These are phyloP conservation scores for Ceratocystiopsis sp. DNA, from an alignment of 2,329 filamentous ascomycete species.

Conservation along the genomic window DNA sequence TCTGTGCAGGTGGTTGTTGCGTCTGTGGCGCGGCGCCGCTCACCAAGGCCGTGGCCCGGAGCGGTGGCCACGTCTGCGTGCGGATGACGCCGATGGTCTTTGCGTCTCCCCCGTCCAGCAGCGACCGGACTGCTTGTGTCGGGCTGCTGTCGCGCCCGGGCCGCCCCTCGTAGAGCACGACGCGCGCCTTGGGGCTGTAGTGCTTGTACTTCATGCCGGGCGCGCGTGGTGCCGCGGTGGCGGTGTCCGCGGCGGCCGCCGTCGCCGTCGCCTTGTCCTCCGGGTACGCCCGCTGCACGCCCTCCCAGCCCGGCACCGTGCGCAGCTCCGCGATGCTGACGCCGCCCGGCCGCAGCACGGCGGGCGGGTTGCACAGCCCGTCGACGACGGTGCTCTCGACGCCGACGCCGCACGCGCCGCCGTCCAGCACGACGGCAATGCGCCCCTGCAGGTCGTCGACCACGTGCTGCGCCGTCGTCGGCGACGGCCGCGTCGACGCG, in stretches of 20 bases:
- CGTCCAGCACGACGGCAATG: conserved; percentile 78
- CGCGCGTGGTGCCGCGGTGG: conserved; percentile 45
- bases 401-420: conserved; percentile 70
- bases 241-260: conserved; percentile 3
- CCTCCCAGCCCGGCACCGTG: conserved; percentile 62
- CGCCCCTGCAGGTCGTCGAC: conserved; percentile 69
- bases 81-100: conserved; percentile 32
- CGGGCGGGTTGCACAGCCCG: conserved; percentile 64
- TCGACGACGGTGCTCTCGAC: conserved; percentile 97
- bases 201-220: conserved; percentile 99
- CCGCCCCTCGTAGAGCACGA: conserved; percentile 60
- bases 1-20: no score
- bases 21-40: conserved; percentile 4
- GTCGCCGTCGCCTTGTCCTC: conserved; percentile 2
- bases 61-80: conserved; percentile 34
- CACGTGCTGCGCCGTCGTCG: conserved; percentile 81
- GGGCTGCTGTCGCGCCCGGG: conserved; percentile 18
- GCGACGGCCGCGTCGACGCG: conserved; percentile 80
- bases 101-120: neutral
- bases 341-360: conserved; percentile 72
- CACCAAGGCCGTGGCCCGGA: conserved; percentile 19
- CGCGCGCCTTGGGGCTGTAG: conserved; percentile 79
- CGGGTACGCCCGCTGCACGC: conserved; percentile 55
- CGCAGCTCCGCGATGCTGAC: conserved; percentile 68
- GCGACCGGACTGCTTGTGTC: conserved; percentile 2